Evolutionary conservation across 2,329 filamentous ascomycete genomes (phyloP), one percentile per base, ranked within the genome.

Genomic region (Dactylellina leptospora): DNA sequence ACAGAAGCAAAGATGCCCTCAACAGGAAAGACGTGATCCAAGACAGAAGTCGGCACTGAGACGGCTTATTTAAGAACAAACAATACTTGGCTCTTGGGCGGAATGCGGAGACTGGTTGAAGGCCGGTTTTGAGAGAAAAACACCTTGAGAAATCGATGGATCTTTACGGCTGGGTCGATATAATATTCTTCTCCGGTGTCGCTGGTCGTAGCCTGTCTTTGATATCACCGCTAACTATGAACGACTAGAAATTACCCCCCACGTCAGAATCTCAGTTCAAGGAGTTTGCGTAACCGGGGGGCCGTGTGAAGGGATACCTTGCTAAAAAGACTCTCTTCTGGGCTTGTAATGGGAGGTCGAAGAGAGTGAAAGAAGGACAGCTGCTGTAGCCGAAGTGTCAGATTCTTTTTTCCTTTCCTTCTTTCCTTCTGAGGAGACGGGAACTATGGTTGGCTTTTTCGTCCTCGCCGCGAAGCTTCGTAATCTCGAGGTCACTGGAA

Each of bases 181-280:
- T n/a, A n/a, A n/a, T n/a, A n/a, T n/a, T n/a, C n/a, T n/a, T n/a
- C n/a, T n/a, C n/a, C n/a, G n/a, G n/a, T n/a, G n/a, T n/a, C n/a
- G n/a, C n/a, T n/a, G n/a, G n/a, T n/a, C n/a, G n/a, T n/a, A n/a
- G n/a, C n/a, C n/a, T n/a, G n/a, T n/a, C n/a, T n/a, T n/a, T n/a
- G n/a, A n/a, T n/a, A n/a, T n/a, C n/a, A n/a, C n/a, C n/a, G n/a
- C n/a, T n/a, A n/a, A n/a, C n/a, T n/a, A n/a, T n/a, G n/a, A n/a
- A n/a, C n/a, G n/a, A n/a, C 36, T 45, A 44, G 53, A 50, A n/a
- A 44, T 38, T 25, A 33, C 9, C 60, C 61, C 61, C 61, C 51
- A 66, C 51, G 42, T 66, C 11, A 50, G 36, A 18, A 51, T 30
- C 30, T 36, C 38, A 28, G 33, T n/a, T 4, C 33, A 42, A 22